Percentiles rank a stretch among this genome's conserved stretches.
These are phyloP conservation scores for Yarrowia phangngaensis DNA, from an alignment of 805 yeast genomes.

Conservation along the genomic window DNA sequence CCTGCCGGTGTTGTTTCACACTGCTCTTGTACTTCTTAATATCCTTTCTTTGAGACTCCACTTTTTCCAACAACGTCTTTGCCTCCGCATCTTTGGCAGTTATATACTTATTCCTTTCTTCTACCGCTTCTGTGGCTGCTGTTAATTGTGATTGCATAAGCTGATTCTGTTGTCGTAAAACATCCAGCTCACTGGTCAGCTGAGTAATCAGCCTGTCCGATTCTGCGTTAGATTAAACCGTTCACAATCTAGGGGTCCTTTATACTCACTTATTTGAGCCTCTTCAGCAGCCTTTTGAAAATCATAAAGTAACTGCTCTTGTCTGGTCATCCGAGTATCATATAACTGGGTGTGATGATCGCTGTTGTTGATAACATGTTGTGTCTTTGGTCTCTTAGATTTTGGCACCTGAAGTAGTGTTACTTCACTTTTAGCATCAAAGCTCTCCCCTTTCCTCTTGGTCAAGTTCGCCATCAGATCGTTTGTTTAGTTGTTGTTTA, in stretches of 20 bases:
- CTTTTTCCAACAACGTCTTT: neutral
- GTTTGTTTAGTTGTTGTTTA: constrained; percentile 8
- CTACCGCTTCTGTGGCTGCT: constrained; percentile 1
- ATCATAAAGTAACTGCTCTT: constrained; percentile 14
- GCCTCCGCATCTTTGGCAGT: constrained; percentile 4
- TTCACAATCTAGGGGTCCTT: neutral
- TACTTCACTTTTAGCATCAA: neutral
- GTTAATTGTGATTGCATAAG: constrained; percentile 1
- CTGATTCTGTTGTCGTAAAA: constrained; percentile 1
- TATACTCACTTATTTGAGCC: constrained; percentile 18
- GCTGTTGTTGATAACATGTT: neutral
- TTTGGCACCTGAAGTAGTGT: constrained; percentile 4
- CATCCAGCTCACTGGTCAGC: neutral
- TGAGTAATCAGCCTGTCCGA: constrained; percentile 8
- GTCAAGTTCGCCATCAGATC: constrained; percentile 6
- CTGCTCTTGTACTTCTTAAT: constrained; percentile 10
- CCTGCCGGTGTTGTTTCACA: constrained; percentile 6
- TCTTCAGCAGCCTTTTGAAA: constrained; percentile 13
- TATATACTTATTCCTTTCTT: constrained; percentile 2
- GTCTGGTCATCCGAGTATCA: constrained; percentile 12
- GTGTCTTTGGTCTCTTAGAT: neutral
- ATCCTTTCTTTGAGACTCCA: constrained; percentile 8
- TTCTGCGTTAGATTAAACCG: constrained; percentile 4
- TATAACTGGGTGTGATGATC: neutral
- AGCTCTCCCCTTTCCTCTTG: constrained; percentile 17